Conservation (phyloP, 805 yeast genomes). For the Lachancea nothofagi region DNA sequence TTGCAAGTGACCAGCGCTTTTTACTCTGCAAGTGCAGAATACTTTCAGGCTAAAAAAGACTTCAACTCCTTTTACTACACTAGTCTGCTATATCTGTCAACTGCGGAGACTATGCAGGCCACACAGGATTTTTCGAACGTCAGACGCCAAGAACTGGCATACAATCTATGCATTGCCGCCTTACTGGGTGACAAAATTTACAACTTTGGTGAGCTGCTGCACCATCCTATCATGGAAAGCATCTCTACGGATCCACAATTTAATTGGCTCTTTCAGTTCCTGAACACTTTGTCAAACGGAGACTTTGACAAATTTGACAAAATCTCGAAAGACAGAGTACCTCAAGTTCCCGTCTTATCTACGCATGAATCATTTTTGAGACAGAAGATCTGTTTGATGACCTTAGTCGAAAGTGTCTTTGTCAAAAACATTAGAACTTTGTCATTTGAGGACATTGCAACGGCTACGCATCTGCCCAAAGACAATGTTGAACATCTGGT, state of each 20-base stretch:
- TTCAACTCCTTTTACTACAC: conserved; percentile 78
- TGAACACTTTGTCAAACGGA: conserved; percentile 71
- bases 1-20: conserved; percentile 72
- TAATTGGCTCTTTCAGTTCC: conserved; percentile 66
- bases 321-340: conserved; percentile 37
- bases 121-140: conserved; percentile 12
- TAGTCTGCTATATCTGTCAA: conserved; percentile 75
- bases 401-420: conserved; percentile 83
- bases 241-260: conserved; percentile 44
- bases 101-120: conserved; percentile 44
- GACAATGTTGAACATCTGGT: conserved; percentile 81
- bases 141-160: conserved; percentile 49
- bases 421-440: conserved; percentile 70
- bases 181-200: conserved; percentile 86
- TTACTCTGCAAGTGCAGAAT: conserved; percentile 73
- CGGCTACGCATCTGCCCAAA: conserved; percentile 56
- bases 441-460: conserved; percentile 65
- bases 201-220: conserved; percentile 90
- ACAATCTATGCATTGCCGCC: conserved; percentile 80
- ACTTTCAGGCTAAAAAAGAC: conserved; percentile 68
- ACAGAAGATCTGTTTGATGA: conserved; percentile 89
- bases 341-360: conserved; percentile 50
- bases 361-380: conserved; percentile 61
- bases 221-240: conserved; percentile 72
- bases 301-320: conserved; percentile 61